Base-by-base conservation (phyloP, 225 moss, liverwort and hornwort species). In the Bryoerythrophyllum caledonicum region DNA sequence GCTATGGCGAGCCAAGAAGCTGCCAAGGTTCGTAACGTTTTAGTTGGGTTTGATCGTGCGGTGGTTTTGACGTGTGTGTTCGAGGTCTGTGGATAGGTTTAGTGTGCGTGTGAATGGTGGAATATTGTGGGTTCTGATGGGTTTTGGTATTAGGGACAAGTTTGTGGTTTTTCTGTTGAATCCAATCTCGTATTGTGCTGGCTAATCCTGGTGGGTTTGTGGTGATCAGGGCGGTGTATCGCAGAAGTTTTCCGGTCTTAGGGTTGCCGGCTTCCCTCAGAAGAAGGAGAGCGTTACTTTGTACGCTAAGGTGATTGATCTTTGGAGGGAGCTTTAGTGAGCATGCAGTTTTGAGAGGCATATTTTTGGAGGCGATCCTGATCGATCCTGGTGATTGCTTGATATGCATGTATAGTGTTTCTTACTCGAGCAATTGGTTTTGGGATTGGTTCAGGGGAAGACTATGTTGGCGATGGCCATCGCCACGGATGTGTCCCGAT, bases 401-500 rank as follows among this genome's bases (percentile, higher is more conserved):
- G 37, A n/a, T 23, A 6, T 72, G 16, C 16, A 7, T 43, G 5
- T 6, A n/a, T 17, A 14, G 55, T 67, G 2, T 65, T 32, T 63
- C 52, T 67, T 10, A 68, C 65, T 28, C n/a, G 40, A n/a, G 57
- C 52, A 30, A 34, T 67, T 35, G 32, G 2, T 21, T 57, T 57
- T 63, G 51, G 17, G 2, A 7, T 60, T 21, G 53, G 32, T 52
- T 20, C 84, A 95, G 91, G 83, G 87, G 17, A 82, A 78, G 78
- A 61, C 90, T 52, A 82, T 77, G 74, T 63, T 91, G 59, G 77
- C 67, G 16, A 95, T 95, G 96, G 66, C 94, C 17, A 71, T 96
- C 37, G 92, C 94, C 12, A 88, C 96, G 37, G 91, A 91, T 55
- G 83, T 90, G 25, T 96, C 96, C 4, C 90, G 91, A 24, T 96